These are phyloP conservation scores for Metarhizium album DNA, from an alignment of 2,329 filamentous ascomycete species.

Conservation along the genomic window DNA sequence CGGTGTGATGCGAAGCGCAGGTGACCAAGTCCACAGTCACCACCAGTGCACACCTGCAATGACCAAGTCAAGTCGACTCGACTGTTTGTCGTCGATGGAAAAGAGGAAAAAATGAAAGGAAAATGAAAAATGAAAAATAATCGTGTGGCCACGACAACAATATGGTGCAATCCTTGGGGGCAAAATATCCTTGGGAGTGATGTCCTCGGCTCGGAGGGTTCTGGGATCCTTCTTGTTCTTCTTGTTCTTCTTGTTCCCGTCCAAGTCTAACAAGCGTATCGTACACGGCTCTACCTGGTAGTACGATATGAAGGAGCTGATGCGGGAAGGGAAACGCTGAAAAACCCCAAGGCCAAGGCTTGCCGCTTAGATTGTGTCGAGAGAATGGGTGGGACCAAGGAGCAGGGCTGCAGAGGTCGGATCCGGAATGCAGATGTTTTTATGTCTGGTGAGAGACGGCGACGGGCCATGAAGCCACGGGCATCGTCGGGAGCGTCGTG, in stretches of 20 bases:
- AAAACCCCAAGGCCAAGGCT: not conserved
- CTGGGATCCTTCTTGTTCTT: not conserved
- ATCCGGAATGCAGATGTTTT: conserved; percentile 2
- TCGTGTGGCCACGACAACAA: too few relatives aligned
- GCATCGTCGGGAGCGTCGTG: not conserved
- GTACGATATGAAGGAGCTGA: not conserved
- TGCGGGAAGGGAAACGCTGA: not conserved
- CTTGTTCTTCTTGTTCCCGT: not conserved
- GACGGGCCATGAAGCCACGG: too few relatives aligned
- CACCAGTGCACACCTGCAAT: conserved; percentile 3
- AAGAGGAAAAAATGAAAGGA: not conserved
- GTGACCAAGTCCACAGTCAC: conserved; percentile 4
- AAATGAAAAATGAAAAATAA: conserved; percentile 5
- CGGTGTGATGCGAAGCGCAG: conserved; percentile 8
- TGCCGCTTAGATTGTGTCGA: not conserved
- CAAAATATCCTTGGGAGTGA: not conserved
- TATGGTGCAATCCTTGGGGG: conserved; percentile 6
- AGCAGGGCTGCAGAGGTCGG: not conserved
- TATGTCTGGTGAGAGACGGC: conserved; percentile 4
- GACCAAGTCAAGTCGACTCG: conserved; percentile 7
- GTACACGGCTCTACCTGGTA: not conserved
- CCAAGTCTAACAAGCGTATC: not conserved
- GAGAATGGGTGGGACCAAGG: not conserved
- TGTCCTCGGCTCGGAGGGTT: not conserved
- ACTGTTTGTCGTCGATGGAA: not conserved